Evolutionary conservation across 140 eudicot species (phyloP).

Genomic region (Bidens hawaiensis): DNA sequence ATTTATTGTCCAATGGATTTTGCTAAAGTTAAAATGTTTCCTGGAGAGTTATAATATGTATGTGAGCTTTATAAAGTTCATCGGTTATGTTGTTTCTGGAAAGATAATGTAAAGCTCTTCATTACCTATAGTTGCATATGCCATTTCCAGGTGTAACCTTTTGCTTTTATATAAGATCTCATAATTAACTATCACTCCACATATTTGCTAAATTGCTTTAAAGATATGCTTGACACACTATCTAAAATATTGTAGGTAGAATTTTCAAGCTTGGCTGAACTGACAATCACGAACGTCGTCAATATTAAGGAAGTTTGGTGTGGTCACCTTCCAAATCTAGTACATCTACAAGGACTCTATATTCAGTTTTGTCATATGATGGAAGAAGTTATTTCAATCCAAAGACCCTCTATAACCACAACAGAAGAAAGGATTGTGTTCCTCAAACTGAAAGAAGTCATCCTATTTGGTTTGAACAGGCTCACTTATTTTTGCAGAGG

Average conservation of each 20-base stretch:
- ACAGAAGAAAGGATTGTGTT: slow-evolving; percentile 30
- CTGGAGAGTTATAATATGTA: too few relatives aligned
- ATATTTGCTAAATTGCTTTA: background rate
- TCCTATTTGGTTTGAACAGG: slow-evolving; percentile 23
- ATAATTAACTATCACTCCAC: background rate
- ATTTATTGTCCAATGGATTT: too few relatives aligned
- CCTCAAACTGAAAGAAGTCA: slow-evolving; percentile 34
- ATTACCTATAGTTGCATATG: background rate
- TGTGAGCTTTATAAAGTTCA: too few relatives aligned
- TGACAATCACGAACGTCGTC: slow-evolving; percentile 20
- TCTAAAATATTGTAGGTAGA: slow-evolving; percentile 22
- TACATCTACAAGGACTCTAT: slow-evolving; percentile 36
- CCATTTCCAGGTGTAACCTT: background rate
- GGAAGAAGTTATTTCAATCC: slow-evolving; percentile 34
- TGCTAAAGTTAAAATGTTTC: too few relatives aligned
- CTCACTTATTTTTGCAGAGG: slow-evolving; percentile 33
- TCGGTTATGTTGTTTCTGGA: too few relatives aligned
- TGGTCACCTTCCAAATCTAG: slow-evolving; percentile 35
- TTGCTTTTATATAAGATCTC: background rate
- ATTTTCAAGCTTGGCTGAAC: slow-evolving; percentile 34
- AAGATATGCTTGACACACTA: slow-evolving; percentile 10
- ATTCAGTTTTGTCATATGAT: slow-evolving; percentile 38
- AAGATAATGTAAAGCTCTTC: too few relatives aligned
- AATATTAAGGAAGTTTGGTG: slow-evolving; percentile 34
- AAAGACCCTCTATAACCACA: slow-evolving; percentile 29